These are phyloP conservation scores for Xylaria sp. DNA, from an alignment of 2,329 filamentous ascomycete genomes.

Conservation along the genomic window DNA sequence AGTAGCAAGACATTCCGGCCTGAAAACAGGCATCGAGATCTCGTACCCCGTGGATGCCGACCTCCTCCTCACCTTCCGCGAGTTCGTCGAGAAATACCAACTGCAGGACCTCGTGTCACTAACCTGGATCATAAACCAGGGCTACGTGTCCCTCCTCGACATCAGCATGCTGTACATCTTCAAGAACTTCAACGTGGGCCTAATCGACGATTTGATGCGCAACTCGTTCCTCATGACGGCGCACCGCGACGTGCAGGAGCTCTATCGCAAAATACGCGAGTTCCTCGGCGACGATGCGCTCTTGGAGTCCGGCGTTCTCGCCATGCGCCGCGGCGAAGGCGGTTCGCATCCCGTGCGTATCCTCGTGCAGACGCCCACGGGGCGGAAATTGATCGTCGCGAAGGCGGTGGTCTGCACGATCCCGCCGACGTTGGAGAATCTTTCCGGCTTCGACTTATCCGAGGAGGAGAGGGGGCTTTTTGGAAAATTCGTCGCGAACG, in stretches of 20 bases:
- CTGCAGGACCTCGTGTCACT: constrained; percentile 3
- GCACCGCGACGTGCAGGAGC: constrained; percentile 1
- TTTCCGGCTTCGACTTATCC: constrained; percentile 35
- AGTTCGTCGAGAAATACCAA: constrained; percentile 18
- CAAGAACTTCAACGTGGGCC: constrained; percentile 8
- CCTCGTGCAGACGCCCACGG: constrained; percentile 31
- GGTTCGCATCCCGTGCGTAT: constrained; percentile 16
- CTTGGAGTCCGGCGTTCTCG: neutral
- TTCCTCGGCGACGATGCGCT: constrained; percentile 13
- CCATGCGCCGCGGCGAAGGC: no score
- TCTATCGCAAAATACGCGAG: constrained; percentile 10
- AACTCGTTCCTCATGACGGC: constrained; percentile 7
- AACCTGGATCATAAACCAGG: constrained; percentile 3
- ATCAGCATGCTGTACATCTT: constrained; percentile 19
- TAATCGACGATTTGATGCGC: neutral
- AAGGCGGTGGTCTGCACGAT: constrained; percentile 40
- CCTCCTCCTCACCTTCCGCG: constrained; percentile 14
- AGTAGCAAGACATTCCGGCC: constrained; percentile 10
- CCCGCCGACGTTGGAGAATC: constrained; percentile 35
- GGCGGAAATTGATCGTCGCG: constrained; percentile 33
- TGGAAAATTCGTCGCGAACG: constrained; percentile 29
- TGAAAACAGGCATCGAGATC: constrained; percentile 9
- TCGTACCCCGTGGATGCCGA: constrained; percentile 12
- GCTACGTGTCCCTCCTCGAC: constrained; percentile 9
- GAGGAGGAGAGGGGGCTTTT: constrained; percentile 34